Base-by-base conservation (phyloP, 208 protist genomes). In the Trypanosoma scelopori region DNA sequence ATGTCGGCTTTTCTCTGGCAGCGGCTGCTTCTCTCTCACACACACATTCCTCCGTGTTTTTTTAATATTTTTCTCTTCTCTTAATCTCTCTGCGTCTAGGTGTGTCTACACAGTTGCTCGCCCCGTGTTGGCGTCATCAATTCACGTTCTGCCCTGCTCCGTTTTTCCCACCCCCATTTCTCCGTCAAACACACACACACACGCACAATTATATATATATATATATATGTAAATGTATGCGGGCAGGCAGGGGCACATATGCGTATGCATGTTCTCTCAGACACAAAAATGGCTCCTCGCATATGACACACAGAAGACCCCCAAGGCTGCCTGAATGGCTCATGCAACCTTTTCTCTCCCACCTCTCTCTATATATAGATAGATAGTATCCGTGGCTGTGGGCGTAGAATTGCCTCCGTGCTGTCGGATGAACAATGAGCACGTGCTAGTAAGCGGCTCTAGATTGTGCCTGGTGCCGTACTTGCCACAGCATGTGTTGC, bases 401-500 rank as follows among this genome's bases (percentile, higher is more conserved):
- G n/a, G n/a, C n/a, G n/a, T n/a, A n/a, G n/a, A n/a, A n/a, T n/a
- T n/a, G n/a, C n/a, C n/a, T n/a, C n/a, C n/a, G n/a, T n/a, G n/a
- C n/a, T 56, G 30, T 69, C 9, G 18, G 13, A 96, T 97, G 91
- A 87, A 93, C 67, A 97, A 97, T 69, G 80, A 86, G 46, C 45
- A 76, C 47, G 82, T 97, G 9, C 75, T 68, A 30, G 47, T 96
- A 0, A 69, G 69, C 16, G 70, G 77, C 9, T 67, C 57, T n/a
- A 43, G 56, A 47, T 59, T 97, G 56, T 63, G 78, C 0, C 57
- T 97, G 43, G 85, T 97, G 43, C 94, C 94, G 0, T 97, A 97
- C 64, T 74, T 91, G 18, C 52, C 42, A 11, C 76, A 90, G 1
- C 91, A 95, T 43, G 92, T 97, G 9, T 76, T 69, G 2, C 81